Conservation (phyloP, 1,284 basidiomycete species). For the Pseudomicrostroma phylloplanum region DNA sequence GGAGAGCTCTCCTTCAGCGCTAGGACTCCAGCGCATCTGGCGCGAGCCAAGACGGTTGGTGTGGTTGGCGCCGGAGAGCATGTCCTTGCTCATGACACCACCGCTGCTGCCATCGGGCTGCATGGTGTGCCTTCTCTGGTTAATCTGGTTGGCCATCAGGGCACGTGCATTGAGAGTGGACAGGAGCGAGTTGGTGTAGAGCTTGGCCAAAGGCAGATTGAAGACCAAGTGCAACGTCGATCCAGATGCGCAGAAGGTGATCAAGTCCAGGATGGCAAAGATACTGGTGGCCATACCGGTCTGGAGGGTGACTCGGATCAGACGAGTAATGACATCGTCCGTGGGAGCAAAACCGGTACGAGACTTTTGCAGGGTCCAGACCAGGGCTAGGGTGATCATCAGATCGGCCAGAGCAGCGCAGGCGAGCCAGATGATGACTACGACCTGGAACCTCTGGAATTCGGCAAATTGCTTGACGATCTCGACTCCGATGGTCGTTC, state of each 20-base stretch:
- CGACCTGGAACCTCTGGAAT: slow-evolving; percentile 43
- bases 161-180: slow-evolving; percentile 44
- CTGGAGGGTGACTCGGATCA: slow-evolving; percentile 42
- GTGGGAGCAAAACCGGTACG: slow-evolving; percentile 43
- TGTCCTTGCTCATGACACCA: neutral
- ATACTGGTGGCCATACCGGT: slow-evolving; percentile 38
- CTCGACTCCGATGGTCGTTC: slow-evolving; percentile 38
- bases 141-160: slow-evolving; percentile 13
- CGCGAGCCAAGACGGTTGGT: neutral
- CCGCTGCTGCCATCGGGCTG: neutral
- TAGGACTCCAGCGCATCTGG: neutral
- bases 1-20: neutral
- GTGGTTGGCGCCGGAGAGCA: neutral
- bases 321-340: slow-evolving; percentile 42
- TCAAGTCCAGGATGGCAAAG: slow-evolving; percentile 38
- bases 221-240: slow-evolving; percentile 40
- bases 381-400: slow-evolving; percentile 35
- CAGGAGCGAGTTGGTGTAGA: slow-evolving; percentile 45
- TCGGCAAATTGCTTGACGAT: slow-evolving; percentile 28
- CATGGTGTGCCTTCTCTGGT: neutral
- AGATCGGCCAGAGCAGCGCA: slow-evolving; percentile 38
- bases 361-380: slow-evolving; percentile 38
- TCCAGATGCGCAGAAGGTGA: slow-evolving; percentile 37
- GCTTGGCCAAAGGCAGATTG: slow-evolving; percentile 44
- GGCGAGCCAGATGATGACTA: slow-evolving; percentile 42